A percentile compares a stretch with the other conserved stretches of the same genome.
phyloP scores from a whole-genome alignment of 257 asterid genomes.

The Pogostemon cablin region DNA sequence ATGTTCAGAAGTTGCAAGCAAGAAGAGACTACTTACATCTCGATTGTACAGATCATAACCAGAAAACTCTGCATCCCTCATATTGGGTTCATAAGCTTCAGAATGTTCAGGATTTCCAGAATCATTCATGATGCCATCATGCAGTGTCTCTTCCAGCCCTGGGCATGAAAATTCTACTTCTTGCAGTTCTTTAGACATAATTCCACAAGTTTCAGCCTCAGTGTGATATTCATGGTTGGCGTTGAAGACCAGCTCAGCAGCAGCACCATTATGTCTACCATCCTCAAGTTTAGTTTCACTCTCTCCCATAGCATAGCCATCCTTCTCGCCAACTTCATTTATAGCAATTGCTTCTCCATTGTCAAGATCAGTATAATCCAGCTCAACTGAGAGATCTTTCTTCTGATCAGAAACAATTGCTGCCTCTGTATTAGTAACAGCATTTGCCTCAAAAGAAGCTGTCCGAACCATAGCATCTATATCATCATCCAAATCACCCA shows the following conservation, averaged over 20 bases:
- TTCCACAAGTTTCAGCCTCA: conserved; percentile 37
- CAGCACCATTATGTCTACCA: conserved; percentile 34
- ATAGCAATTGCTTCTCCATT: conserved; percentile 40
- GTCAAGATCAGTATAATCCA: conserved; percentile 42
- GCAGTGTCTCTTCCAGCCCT: conserved; percentile 35
- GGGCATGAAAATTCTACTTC: conserved; percentile 37
- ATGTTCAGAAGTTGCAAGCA: not conserved
- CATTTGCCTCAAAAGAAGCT: conserved; percentile 39
- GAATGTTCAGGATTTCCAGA: conserved; percentile 41
- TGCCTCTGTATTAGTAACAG: conserved; percentile 36
- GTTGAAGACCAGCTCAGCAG: conserved; percentile 41
- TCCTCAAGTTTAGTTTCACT: conserved; percentile 42
- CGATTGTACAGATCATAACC: conserved; percentile 44
- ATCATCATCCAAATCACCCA: conserved; percentile 34
- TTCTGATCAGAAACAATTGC: conserved; percentile 42
- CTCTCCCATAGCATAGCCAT: conserved; percentile 37
- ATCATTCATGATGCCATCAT: conserved; percentile 41
- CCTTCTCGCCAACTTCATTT: conserved; percentile 42
- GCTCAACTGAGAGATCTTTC: conserved; percentile 40
- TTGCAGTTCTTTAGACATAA: conserved; percentile 39
- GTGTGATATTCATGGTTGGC: conserved; percentile 36
- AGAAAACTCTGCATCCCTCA: conserved; percentile 49
- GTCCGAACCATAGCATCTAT: conserved; percentile 33
- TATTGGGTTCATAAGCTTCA: conserved; percentile 44
- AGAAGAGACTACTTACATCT: conserved; percentile 53